A percentile compares a stretch with the other conserved stretches of the same genome.
phyloP scores from a whole-genome alignment of 176 grass and related monocot genomes.

The Raddia distichophylla region DNA sequence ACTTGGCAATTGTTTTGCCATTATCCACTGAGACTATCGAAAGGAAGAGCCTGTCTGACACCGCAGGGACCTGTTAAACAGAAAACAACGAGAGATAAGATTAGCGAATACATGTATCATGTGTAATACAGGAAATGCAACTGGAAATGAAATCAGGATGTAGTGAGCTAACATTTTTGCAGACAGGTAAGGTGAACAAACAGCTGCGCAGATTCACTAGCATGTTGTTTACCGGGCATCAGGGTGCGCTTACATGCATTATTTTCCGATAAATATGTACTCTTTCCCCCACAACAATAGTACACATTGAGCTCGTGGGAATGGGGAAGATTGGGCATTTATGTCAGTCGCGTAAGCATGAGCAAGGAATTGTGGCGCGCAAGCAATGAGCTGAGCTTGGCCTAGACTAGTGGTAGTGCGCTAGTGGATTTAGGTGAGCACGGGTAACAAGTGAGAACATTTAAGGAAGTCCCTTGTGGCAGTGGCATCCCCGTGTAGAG shows the following conservation, averaged over 20 bases:
- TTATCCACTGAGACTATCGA: slow-evolving; percentile 71
- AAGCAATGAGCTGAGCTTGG: too few relatives aligned
- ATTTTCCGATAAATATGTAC: neutral
- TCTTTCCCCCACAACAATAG: too few relatives aligned
- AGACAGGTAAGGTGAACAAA: neutral
- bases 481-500: too few relatives aligned
- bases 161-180: neutral
- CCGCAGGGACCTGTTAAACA: slow-evolving; percentile 75
- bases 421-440: too few relatives aligned
- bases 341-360: neutral
- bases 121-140: neutral
- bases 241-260: neutral
- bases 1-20: slow-evolving; percentile 80
- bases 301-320: neutral
- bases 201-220: neutral
- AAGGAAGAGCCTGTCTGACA: slow-evolving; percentile 84
- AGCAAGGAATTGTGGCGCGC: too few relatives aligned
- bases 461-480: too few relatives aligned
- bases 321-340: neutral
- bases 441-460: too few relatives aligned
- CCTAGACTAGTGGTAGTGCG: too few relatives aligned
- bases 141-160: neutral
- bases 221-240: neutral
- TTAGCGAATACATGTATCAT: neutral
- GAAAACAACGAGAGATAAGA: neutral